Percentiles rank a stretch among this genome's conserved stretches.
phyloP scores from a whole-genome alignment of 768 basidiomycete genomes.

The Lactifluus hygrophoroides region DNA sequence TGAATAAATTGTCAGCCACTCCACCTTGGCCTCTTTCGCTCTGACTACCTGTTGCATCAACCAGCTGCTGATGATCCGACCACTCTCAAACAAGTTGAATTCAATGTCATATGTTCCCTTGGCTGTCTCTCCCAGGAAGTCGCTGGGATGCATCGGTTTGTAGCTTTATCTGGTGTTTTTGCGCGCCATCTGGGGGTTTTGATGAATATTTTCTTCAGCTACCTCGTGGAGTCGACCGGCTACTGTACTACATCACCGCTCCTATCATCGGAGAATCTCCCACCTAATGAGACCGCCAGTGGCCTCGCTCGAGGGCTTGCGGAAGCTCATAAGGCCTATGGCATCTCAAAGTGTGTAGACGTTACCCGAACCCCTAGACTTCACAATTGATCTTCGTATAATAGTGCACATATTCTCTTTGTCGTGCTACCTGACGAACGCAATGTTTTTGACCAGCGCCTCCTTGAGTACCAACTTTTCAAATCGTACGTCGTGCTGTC shows the following conservation, averaged over 20 bases:
- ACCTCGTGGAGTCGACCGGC: slow-evolving; percentile 52
- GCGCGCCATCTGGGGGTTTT: not conserved
- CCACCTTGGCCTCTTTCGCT: slow-evolving; percentile 87
- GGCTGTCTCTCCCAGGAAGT: slow-evolving; percentile 64
- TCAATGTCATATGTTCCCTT: slow-evolving; percentile 94
- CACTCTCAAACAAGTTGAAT: slow-evolving; percentile 88
- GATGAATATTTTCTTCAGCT: slow-evolving; percentile 35
- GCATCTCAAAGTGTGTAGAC: slow-evolving; percentile 38
- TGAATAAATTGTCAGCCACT: slow-evolving; percentile 45
- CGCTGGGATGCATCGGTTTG: slow-evolving; percentile 70
- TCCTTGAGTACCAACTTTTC: slow-evolving; percentile 79
- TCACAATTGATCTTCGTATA: not conserved
- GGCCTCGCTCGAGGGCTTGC: slow-evolving; percentile 72
- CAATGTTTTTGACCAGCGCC: slow-evolving; percentile 91
- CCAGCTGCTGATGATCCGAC: slow-evolving; percentile 29
- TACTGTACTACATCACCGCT: slow-evolving; percentile 56
- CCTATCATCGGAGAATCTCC: slow-evolving; percentile 51
- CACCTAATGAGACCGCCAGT: slow-evolving; percentile 59
- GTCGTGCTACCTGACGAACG: slow-evolving; percentile 86
- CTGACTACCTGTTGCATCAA: slow-evolving; percentile 85
- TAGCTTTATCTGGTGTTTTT: not conserved
- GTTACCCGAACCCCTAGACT: not conserved
- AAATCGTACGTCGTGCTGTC: slow-evolving; percentile 47
- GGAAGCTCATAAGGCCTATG: slow-evolving; percentile 70
- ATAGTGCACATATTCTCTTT: slow-evolving; percentile 61